Percentiles rank a stretch among this genome's conserved stretches.
These are phyloP conservation scores for Rugonectria rugulosa DNA, from an alignment of 2,329 filamentous ascomycete genomes.

Conservation along the genomic window DNA sequence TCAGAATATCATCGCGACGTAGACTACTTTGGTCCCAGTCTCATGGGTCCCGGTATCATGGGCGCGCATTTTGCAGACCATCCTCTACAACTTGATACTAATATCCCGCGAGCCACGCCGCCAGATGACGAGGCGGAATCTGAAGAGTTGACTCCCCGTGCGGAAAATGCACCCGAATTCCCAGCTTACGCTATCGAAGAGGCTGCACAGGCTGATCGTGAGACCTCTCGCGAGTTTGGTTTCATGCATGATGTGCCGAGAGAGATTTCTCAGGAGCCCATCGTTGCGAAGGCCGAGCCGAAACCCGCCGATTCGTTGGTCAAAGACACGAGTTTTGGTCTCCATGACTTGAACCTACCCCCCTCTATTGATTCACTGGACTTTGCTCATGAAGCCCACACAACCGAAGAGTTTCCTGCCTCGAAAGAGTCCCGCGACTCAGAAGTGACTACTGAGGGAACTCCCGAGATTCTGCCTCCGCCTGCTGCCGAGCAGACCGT, in stretches of 20 bases:
- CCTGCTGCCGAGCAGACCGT: background rate
- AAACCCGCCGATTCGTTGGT: constrained; percentile 50
- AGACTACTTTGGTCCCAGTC: constrained; percentile 38
- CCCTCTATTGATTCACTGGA: constrained; percentile 26
- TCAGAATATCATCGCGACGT: constrained; percentile 35
- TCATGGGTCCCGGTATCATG: constrained; percentile 29
- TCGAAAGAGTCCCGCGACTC: constrained; percentile 12
- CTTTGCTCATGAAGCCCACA: background rate
- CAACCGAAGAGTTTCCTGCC: background rate
- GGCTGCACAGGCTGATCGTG: background rate
- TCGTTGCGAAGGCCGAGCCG: constrained; percentile 44
- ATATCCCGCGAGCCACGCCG: constrained; percentile 39
- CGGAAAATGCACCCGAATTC: constrained; percentile 49
- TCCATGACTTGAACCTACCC: constrained; percentile 49
- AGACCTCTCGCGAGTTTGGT: constrained; percentile 5
- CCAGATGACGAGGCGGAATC: constrained; percentile 63
- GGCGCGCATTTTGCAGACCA: constrained; percentile 27
- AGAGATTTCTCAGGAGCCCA: background rate
- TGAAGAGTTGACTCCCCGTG: constrained; percentile 73
- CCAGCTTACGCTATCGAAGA: constrained; percentile 21
- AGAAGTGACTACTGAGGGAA: background rate
- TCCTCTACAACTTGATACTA: constrained; percentile 52
- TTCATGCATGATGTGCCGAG: background rate
- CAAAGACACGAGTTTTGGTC: constrained; percentile 53
- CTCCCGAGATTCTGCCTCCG: background rate